Base-by-base conservation (phyloP, 192 early-diverging fungal genomes). In the Cetraspora pellucida region DNA sequence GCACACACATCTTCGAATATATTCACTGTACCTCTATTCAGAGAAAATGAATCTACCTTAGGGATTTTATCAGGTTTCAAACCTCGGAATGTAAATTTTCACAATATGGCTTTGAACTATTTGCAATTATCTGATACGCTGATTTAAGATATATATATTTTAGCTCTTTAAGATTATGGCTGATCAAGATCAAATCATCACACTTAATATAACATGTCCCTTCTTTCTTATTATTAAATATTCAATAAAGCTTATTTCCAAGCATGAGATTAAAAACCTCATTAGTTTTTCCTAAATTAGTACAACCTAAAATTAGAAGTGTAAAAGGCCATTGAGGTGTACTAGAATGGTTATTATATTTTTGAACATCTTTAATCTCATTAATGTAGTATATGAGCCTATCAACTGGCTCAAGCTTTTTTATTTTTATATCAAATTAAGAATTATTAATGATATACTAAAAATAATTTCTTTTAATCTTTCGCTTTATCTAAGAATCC, bases 301-400 rank as follows among this genome's bases (percentile, higher is more conserved):
- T 63, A 21, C 25, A 23, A 2, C 61, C 61, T 21, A 1, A 7
- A 10, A 63, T 63, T 37, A 63, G 25, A 1, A 63, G 14, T 13
- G 25, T 63, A 23, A 63, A 63, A n/a, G 61, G 25, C n/a, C 61
- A 63, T 63, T 63, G 61, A 63, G 61, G 61, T 2, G 16, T 63
- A 13, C 19, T 21, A 23, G 10, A 19, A 21, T 30, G 14, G 19
- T 2, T 2, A 21, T 61, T 61, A 61, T 30, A 61, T 61, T 30
- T 61, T 23, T 61, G 19, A 30, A 5, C 1, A 10, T 21, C 14
- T 31, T 61, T 61, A 61, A 19, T 21, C 60, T 61, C 30, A 31
- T 61, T 21, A 23, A 61, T 30, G 23, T 30, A 2, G 49, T 61
- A 25, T 61, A 30, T 10, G n/a, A 31, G 23, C 23, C 25, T 61